These are phyloP conservation scores for Boletus mariae DNA, from an alignment of 1,284 basidiomycete genomes.

Conservation along the genomic window DNA sequence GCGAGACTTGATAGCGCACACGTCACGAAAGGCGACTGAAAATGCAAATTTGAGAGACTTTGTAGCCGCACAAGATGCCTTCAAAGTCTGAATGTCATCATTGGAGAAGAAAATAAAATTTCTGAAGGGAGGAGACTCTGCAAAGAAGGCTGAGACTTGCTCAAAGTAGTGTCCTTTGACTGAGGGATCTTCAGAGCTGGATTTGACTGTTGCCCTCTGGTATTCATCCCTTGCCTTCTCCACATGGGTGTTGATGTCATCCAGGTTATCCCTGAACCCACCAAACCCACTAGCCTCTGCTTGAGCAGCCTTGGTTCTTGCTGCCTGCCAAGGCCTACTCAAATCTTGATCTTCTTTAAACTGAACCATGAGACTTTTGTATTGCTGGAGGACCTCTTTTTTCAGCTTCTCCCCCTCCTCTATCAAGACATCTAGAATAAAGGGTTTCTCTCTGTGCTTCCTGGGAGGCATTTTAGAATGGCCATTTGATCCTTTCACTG, in stretches of 20 bases:
- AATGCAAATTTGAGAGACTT: slow-evolving; percentile 38
- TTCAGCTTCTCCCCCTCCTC: slow-evolving; percentile 26
- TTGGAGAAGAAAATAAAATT: slow-evolving; percentile 25
- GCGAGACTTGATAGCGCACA: slow-evolving; percentile 49
- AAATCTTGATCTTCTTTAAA: slow-evolving; percentile 21
- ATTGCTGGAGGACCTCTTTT: slow-evolving; percentile 10
- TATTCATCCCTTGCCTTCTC: slow-evolving; percentile 16
- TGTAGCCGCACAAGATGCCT: slow-evolving; percentile 48
- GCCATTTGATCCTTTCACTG: not conserved
- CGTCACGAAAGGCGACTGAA: slow-evolving; percentile 41
- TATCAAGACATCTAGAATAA: slow-evolving; percentile 28
- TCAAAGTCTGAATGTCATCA: slow-evolving; percentile 39
- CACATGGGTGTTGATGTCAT: slow-evolving; percentile 38
- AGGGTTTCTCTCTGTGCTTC: slow-evolving; percentile 4
- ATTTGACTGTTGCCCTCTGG: slow-evolving; percentile 3
- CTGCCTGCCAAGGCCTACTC: slow-evolving; percentile 20
- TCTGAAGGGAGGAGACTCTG: slow-evolving; percentile 16
- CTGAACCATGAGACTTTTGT: slow-evolving; percentile 4
- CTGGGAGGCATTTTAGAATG: not conserved
- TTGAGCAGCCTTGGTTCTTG: slow-evolving; percentile 23
- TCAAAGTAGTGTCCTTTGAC: slow-evolving; percentile 3
- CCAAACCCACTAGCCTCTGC: slow-evolving; percentile 3
- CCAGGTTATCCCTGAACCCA: slow-evolving; percentile 31
- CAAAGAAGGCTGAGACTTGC: slow-evolving; percentile 15
- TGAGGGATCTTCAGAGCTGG: not conserved